Conservation (phyloP, 345 rosid species). For the Citrus australasica region DNA sequence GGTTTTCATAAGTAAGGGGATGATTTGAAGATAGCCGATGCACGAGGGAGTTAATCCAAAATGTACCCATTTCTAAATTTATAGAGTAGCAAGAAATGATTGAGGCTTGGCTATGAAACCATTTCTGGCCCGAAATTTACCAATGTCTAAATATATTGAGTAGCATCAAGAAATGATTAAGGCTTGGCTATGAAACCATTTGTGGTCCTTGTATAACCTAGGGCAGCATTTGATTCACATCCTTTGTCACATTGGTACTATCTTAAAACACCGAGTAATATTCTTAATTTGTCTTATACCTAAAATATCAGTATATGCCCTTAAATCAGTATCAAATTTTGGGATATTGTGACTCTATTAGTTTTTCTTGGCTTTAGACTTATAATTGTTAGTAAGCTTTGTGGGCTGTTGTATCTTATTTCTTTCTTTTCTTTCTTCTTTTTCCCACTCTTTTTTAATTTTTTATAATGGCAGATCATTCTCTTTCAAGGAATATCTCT, state of each 20-base stretch:
- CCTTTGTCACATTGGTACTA: background rate
- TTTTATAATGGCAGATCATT: constrained; percentile 49
- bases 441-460: background rate
- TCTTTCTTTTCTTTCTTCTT: constrained; percentile 4
- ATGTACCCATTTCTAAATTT: background rate
- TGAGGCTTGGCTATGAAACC: background rate
- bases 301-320: background rate
- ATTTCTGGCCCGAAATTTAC: background rate
- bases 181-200: background rate
- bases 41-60: too few species aligned
- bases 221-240: background rate
- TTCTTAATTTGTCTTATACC: background rate
- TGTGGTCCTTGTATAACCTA: background rate
- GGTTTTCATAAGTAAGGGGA: too few species aligned
- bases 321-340: background rate
- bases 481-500: constrained; percentile 58
- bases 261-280: background rate
- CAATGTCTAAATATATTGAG: background rate
- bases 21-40: too few species aligned
- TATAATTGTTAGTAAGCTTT: background rate
- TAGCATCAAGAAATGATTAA: background rate
- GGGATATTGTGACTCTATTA: background rate
- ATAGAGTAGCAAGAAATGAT: background rate
- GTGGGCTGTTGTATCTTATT: constrained; percentile 2
- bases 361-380: background rate